These are phyloP conservation scores for Arthrinium puccinioides DNA, from an alignment of 2,329 filamentous ascomycete species.

Conservation along the genomic window DNA sequence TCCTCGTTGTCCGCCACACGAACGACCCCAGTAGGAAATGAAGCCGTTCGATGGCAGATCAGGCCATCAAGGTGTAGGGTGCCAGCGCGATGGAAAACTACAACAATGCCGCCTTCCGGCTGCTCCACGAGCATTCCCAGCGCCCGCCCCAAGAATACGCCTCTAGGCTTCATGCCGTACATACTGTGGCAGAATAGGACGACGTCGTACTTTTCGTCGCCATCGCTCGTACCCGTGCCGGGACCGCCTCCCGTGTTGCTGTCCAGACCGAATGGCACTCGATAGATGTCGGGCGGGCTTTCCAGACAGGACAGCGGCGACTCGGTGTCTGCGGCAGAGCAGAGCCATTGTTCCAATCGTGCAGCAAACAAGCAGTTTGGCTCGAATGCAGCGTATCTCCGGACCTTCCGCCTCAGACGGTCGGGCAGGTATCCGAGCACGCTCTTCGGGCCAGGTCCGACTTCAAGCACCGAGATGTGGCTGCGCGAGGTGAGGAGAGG, in stretches of 20 bases:
- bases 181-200: slow-evolving; percentile 58
- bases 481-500: slow-evolving; percentile 31
- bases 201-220: slow-evolving; percentile 39
- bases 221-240: slow-evolving; percentile 9
- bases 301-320: slow-evolving; percentile 33
- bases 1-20: slow-evolving; percentile 36
- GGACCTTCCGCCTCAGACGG: slow-evolving; percentile 32
- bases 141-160: slow-evolving; percentile 34
- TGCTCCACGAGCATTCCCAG: slow-evolving; percentile 37
- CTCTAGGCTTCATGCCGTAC: slow-evolving; percentile 49
- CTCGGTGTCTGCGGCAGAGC: slow-evolving; percentile 14
- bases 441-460: slow-evolving; percentile 50
- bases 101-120: slow-evolving; percentile 33
- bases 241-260: slow-evolving; percentile 14
- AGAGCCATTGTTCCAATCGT: slow-evolving; percentile 34
- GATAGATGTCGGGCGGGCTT: slow-evolving; percentile 28
- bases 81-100: slow-evolving; percentile 48
- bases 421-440: slow-evolving; percentile 42
- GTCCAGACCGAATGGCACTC: slow-evolving; percentile 28
- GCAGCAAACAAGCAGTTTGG: slow-evolving; percentile 39
- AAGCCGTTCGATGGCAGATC: slow-evolving; percentile 36
- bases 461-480: slow-evolving; percentile 47
- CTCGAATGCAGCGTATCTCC: slow-evolving; percentile 47
- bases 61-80: slow-evolving; percentile 37
- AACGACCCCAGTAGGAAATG: slow-evolving; percentile 37